phyloP scores from a whole-genome alignment of 768 basidiomycete genomes.

The Trametes cingulata region DNA sequence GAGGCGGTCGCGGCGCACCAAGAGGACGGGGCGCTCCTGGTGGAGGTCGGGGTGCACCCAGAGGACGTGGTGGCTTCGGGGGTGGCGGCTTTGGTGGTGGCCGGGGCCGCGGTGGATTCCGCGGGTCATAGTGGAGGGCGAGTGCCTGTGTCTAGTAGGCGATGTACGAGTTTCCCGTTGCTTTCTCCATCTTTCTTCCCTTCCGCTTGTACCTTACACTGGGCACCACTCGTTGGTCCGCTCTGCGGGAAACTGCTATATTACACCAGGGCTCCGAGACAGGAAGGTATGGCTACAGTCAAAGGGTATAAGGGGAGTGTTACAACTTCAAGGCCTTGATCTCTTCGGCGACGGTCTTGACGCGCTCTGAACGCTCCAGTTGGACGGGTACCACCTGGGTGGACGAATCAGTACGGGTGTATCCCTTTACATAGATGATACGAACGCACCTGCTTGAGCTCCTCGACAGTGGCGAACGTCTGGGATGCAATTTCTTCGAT shows the following conservation, averaged over 20 bases:
- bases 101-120: slow-evolving; percentile 44
- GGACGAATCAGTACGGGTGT: background rate
- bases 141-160: background rate
- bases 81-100: slow-evolving; percentile 29
- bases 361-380: slow-evolving; percentile 49
- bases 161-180: slow-evolving; percentile 10
- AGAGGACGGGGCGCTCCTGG: slow-evolving; percentile 39
- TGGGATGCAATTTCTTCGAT: slow-evolving; percentile 33
- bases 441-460: slow-evolving; percentile 51
- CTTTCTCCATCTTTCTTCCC: slow-evolving; percentile 5
- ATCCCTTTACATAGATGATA: background rate
- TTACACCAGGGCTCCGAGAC: background rate
- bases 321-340: slow-evolving; percentile 52
- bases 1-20: slow-evolving; percentile 48
- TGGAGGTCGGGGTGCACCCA: slow-evolving; percentile 36
- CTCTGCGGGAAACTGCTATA: background rate
- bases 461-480: slow-evolving; percentile 44
- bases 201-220: slow-evolving; percentile 8
- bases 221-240: background rate
- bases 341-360: slow-evolving; percentile 48
- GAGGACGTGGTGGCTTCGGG: slow-evolving; percentile 46
- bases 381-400: slow-evolving; percentile 49
- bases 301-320: slow-evolving; percentile 19
- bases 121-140: slow-evolving; percentile 47
- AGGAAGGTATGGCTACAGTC: slow-evolving; percentile 13